phyloP scores from a whole-genome alignment of 2,329 filamentous ascomycete species.

The Venturia asperata region DNA sequence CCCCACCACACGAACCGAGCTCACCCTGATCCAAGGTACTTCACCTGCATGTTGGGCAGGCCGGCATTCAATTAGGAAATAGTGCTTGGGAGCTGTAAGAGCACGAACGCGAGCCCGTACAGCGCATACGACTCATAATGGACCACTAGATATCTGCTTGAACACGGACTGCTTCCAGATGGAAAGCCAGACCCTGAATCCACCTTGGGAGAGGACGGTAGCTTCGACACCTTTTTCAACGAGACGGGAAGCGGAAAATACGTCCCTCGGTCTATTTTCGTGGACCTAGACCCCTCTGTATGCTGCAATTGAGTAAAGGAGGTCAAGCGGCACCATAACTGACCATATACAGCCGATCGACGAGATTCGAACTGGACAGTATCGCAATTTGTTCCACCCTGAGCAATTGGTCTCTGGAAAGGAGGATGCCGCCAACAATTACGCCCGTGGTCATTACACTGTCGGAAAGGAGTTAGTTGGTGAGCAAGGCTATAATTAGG shows the following conservation, averaged over 20 bases:
- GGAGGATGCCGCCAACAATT: conserved; percentile 73
- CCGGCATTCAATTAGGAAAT: conserved; percentile 67
- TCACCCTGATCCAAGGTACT: conserved; percentile 14
- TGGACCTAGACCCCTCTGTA: conserved; percentile 64
- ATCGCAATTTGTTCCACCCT: conserved; percentile 65
- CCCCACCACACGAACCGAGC: background rate
- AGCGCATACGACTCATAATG: conserved; percentile 19
- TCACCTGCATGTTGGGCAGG: conserved; percentile 65
- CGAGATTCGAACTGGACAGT: conserved; percentile 62
- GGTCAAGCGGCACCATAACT: conserved; percentile 13
- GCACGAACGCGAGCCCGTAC: conserved; percentile 17
- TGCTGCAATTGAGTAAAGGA: conserved; percentile 21
- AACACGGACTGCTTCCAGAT: conserved; percentile 61
- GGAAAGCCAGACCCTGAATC: conserved; percentile 56
- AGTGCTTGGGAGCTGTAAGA: conserved; percentile 47
- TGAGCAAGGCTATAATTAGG: conserved; percentile 29
- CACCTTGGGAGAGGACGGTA: conserved; percentile 55
- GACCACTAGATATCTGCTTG: conserved; percentile 57
- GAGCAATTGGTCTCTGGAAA: conserved; percentile 67
- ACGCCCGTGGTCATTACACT: conserved; percentile 68
- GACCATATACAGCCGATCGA: conserved; percentile 50
- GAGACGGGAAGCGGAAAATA: conserved; percentile 66
- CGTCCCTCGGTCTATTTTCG: conserved; percentile 64
- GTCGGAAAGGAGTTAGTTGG: conserved; percentile 71
- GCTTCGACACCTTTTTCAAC: conserved; percentile 67